Base-by-base conservation (phyloP, 495 filamentous ascomycete species). In the Sphaerosporella brunnea region DNA sequence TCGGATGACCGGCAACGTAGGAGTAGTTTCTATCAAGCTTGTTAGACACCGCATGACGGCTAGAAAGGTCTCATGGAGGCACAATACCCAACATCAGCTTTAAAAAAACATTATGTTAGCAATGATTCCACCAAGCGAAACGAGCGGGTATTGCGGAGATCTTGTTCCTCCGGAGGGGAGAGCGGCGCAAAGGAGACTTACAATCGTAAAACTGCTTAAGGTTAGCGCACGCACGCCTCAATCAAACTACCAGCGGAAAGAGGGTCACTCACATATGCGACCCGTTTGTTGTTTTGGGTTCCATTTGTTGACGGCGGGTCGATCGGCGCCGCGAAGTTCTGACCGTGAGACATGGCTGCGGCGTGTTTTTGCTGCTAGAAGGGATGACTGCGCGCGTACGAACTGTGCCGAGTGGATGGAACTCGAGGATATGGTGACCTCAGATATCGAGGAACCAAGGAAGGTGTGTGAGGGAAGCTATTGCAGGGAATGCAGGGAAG, bases 1-100 rank as follows among this genome's bases (percentile, higher is more conserved):
- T 99, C 15, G 90, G 90, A 68, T 99, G 90, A 21, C 90, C 90
- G 16, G 90, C 86, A 51, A 93, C 83, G 62, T 99, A 99, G 61
- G 90, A 90, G 70, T 94, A 84, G 46, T 61, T 62, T 40, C 58
- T 58, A 19, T 42, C 24, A 19, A n/a, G 28, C 45, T n/a, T 45
- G 49, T 30, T 10, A 49, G 13, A 23, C 32, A n/a, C 9, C n/a
- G 25, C n/a, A n/a, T n/a, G 7, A 16, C 25, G 45, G 11, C 9
- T 40, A 9, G 11, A 13, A 23, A 44, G 19, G 8, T 19, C 20
- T 20, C 7, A 20, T 18, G 23, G 32, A 45, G 47, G 23, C 37
- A 34, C 47, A 45, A 50, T 59, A 60, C 57, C 57, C 57, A 51
- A 60, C 57, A 53, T 60, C 57, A 11, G 57, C 57, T 60, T n/a